Evolutionary conservation across 75 land plant species (phyloP), one percentile per base, ranked within the genome.

Genomic region (Gnetum montanum): DNA sequence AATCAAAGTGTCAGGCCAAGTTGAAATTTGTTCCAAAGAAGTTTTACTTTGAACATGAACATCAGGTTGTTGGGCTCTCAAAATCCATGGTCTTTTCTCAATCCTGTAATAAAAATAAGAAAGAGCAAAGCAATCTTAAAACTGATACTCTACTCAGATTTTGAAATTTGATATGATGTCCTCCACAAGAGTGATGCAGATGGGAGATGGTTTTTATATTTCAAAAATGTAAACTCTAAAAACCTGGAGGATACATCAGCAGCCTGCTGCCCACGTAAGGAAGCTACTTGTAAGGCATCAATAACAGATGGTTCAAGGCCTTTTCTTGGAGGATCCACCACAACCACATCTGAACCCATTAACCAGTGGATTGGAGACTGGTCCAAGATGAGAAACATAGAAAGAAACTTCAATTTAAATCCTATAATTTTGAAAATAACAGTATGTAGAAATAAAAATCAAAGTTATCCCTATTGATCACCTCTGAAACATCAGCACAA

Each of bases 311-410:
- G 58, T 34, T 90, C 81, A 54, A 95, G 65, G 5, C 99, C 99
- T 61, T 95, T 95, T 46, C 99, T 78, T 24, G 99, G 99, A 51
- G 99, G 99, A 74, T 95, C 99, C 31, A 86, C 89, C 6, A 95
- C 64, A 40, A 87, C 82, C 6, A 93, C 76, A 62, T 95, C 92
- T 46, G 88, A 72, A 8, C 85, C 91, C 34, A 77, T 61, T 24
- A 95, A 64, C 99, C 99, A 95, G 33, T 77, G 78, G 56, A 83
- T 67, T 40, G 99, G 88, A 23, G 65, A 81, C 99, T 94, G 75
- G 50, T 59, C 60, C 19, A 25, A 44, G 22, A 38, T 4, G 4
- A 16, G 13, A 37, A 2, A 24, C n/a, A 11, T 16, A 59, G 49
- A 45, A 31, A 25, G 10, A 12, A 53, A 20, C 31, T 28, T 16